Evolutionary conservation across 208 protist species (phyloP).

Genomic region (Acanthamoeba rhysodes): DNA sequence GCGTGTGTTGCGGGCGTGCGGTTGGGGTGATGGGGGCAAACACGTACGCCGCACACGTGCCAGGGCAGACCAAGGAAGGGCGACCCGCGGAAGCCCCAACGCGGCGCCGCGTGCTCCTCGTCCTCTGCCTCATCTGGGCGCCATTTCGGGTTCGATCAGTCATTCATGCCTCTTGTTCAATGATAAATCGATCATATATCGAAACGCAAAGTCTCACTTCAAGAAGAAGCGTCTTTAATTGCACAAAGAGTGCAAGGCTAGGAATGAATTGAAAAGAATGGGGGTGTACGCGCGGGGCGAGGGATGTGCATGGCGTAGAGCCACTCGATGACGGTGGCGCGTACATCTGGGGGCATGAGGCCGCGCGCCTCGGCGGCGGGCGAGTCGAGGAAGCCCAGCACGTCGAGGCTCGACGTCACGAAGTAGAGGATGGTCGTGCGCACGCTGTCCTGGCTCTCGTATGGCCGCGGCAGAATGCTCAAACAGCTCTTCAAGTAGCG

Average conservation of each 20-base stretch:
- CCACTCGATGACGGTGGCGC: neutral
- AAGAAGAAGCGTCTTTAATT: too few species aligned
- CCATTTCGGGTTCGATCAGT: too few species aligned
- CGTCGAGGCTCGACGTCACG: neutral
- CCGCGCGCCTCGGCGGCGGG: neutral
- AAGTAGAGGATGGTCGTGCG: constrained; percentile 45
- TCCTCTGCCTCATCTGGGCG: neutral
- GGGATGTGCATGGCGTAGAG: constrained; percentile 39
- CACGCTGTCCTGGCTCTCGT: constrained; percentile 28
- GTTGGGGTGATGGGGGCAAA: too few species aligned
- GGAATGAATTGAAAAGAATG: neutral
- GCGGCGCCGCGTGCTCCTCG: neutral
- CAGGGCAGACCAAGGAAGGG: constrained; percentile 39
- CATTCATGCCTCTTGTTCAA: too few species aligned
- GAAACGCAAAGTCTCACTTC: too few species aligned
- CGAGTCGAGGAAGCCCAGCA: neutral
- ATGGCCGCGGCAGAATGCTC: constrained; percentile 7
- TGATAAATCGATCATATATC: too few species aligned
- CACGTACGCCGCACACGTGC: neutral
- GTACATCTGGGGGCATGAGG: neutral
- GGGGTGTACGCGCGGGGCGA: neutral
- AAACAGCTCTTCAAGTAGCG: neutral
- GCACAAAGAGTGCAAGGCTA: too few species aligned
- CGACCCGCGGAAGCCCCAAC: constrained; percentile 39
- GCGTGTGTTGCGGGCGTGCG: neutral